Conservation (phyloP, 257 asterid genomes). For the Handroanthus guayacan region DNA sequence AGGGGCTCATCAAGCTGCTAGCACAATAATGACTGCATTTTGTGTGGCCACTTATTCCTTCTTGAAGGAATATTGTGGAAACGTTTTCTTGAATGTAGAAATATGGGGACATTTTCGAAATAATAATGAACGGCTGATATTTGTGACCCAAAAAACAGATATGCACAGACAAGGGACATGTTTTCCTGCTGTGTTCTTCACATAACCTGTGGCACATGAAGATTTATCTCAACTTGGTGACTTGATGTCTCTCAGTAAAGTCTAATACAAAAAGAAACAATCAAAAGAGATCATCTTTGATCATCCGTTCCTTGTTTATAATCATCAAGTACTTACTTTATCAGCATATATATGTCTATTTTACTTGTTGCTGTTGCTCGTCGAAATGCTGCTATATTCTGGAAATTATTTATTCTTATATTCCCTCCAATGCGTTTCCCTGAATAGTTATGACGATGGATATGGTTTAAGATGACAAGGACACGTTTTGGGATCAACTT, state of each 20-base stretch:
- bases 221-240: neutral
- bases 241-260: neutral
- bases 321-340: too few relatives aligned
- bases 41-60: too few relatives aligned
- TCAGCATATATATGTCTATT: neutral
- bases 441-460: constrained; percentile 23
- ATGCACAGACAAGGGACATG: neutral
- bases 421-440: constrained; percentile 16
- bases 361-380: neutral
- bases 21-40: too few relatives aligned
- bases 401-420: neutral
- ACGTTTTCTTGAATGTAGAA: too few relatives aligned
- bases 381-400: constrained; percentile 12
- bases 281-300: neutral
- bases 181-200: neutral
- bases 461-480: constrained; percentile 26
- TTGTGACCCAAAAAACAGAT: neutral
- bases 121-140: too few relatives aligned
- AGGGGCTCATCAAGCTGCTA: too few relatives aligned
- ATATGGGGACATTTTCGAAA: too few relatives aligned
- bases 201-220: neutral
- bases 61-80: too few relatives aligned
- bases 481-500: constrained; percentile 13
- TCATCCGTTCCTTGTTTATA: too few relatives aligned
- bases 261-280: neutral